phyloP scores from a whole-genome alignment of 306 rosid species.

The Rubus idaeus region DNA sequence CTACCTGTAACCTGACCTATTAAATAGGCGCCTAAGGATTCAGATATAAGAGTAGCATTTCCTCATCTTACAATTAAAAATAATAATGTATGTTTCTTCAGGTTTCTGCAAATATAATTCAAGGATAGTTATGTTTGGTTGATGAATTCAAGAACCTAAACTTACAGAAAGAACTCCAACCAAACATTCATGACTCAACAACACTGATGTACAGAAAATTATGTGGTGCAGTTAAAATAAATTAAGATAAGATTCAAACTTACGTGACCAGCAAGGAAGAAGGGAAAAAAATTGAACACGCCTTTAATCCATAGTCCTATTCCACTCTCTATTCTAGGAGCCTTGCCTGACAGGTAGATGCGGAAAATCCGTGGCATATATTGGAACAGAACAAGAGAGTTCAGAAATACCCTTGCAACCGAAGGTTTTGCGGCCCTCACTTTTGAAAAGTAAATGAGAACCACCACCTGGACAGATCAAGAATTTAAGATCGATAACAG shows the following conservation, averaged over 20 bases:
- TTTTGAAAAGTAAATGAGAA: slow-evolving; percentile 9
- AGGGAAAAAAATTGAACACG: slow-evolving; percentile 25
- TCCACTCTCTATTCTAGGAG: neutral
- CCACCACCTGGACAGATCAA: slow-evolving; percentile 6
- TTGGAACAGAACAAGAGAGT: slow-evolving; percentile 7
- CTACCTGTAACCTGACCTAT: neutral
- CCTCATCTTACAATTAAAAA: neutral
- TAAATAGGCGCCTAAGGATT: neutral
- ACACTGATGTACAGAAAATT: neutral
- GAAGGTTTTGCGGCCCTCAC: neutral
- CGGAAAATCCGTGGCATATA: slow-evolving; percentile 13
- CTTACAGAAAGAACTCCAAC: neutral
- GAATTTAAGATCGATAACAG: neutral
- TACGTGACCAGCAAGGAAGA: slow-evolving; percentile 33
- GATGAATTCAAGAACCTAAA: neutral
- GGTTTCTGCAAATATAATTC: neutral
- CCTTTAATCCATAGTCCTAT: neutral
- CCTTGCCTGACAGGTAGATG: slow-evolving; percentile 13
- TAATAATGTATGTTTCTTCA: neutral
- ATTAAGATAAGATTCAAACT: neutral
- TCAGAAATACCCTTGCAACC: neutral
- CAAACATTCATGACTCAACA: neutral
- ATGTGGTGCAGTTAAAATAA: neutral
- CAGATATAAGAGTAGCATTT: neutral
- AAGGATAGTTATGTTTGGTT: neutral